These are phyloP conservation scores for Thamnidium elegans DNA, from an alignment of 192 early-diverging fungal genomes.

Conservation along the genomic window DNA sequence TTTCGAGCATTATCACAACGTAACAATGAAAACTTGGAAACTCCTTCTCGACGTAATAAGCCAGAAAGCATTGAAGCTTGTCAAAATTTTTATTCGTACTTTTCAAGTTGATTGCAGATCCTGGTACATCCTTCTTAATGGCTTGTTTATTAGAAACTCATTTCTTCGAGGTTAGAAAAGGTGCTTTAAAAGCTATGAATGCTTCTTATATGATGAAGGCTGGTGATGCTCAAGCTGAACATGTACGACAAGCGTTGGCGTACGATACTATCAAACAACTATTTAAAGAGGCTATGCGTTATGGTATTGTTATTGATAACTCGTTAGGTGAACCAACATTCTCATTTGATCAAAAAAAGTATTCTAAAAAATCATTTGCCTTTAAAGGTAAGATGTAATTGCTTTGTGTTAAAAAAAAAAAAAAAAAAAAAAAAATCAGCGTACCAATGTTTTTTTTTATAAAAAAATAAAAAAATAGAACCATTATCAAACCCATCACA, in stretches of 20 bases:
- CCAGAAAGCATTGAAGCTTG: slow-evolving; percentile 51
- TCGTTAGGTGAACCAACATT: slow-evolving; percentile 21
- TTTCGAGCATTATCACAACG: slow-evolving; percentile 61
- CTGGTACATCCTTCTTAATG: slow-evolving; percentile 65
- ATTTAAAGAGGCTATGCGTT: slow-evolving; percentile 33
- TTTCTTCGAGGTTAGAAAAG: slow-evolving; percentile 71
- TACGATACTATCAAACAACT: slow-evolving; percentile 42
- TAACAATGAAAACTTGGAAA: slow-evolving; percentile 42
- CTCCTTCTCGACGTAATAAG: slow-evolving; percentile 37
- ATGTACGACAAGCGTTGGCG: slow-evolving; percentile 27
- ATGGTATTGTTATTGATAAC: slow-evolving; percentile 28
- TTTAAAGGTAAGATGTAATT: slow-evolving; percentile 14
- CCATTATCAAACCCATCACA: slow-evolving; percentile 26
- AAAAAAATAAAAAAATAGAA: slow-evolving; percentile 23
- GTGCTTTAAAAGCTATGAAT: slow-evolving; percentile 73
- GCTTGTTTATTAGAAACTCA: slow-evolving; percentile 76
- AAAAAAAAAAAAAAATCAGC: neutral
- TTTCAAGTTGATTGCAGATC: slow-evolving; percentile 69
- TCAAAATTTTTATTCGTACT: slow-evolving; percentile 62
- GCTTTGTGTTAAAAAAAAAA: neutral
- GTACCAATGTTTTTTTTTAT: neutral
- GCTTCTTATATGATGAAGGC: slow-evolving; percentile 45
- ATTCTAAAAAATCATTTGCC: slow-evolving; percentile 6
- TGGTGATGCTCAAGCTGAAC: slow-evolving; percentile 22
- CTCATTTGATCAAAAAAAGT: slow-evolving; percentile 30